Base-by-base conservation (phyloP, 225 moss, liverwort and hornwort species). In the Polytrichum commune region DNA sequence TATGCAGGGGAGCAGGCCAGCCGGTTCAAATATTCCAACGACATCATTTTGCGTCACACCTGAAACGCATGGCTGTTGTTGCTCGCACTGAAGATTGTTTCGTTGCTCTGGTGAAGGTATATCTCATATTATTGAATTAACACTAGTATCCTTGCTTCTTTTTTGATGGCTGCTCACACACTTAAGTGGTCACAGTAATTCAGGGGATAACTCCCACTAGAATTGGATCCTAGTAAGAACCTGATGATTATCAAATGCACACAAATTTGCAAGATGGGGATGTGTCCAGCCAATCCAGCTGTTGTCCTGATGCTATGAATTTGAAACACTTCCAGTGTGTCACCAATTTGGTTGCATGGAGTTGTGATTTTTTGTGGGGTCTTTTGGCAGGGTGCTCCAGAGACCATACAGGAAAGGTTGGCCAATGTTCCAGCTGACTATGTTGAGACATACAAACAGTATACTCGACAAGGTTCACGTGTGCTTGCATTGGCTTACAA, bases 41-140 rank as follows among this genome's bases (percentile, higher is more conserved):
- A 38, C 90, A 97, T 82, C 97, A 94, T 77, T 97, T 97, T 79
- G 89, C 92, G 10, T 97, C 97, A 23, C 92, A 97, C 64, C 64
- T 97, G 26, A 97, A 94, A 80, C 94, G 97, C 60, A 97, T 97
- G 97, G 92, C 94, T 66, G 97, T 92, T 55, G 91, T 97, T 64
- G 89, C 88, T 69, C 80, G 92, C 69, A 81, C 77, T 19, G 77
- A 90, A 33, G 94, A 94, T 33, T 72, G 62, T 4, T 97, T 97
- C 76, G 69, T 86, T 76, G 77, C 91, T 71, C 82, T 97, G 24
- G 97, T 97, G 60, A 97, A 97, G 90, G 92, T 93, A 85, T 5
- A 26, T 63, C 27, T 26, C 46, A 46, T 46, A 46, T 0, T 13
- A 46, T 46, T 46, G 46, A 3, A 13, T 46, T 46, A 46, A 13